phyloP scores from a whole-genome alignment of 2,329 filamentous ascomycete species.

The Elsinoe fawcettii region DNA sequence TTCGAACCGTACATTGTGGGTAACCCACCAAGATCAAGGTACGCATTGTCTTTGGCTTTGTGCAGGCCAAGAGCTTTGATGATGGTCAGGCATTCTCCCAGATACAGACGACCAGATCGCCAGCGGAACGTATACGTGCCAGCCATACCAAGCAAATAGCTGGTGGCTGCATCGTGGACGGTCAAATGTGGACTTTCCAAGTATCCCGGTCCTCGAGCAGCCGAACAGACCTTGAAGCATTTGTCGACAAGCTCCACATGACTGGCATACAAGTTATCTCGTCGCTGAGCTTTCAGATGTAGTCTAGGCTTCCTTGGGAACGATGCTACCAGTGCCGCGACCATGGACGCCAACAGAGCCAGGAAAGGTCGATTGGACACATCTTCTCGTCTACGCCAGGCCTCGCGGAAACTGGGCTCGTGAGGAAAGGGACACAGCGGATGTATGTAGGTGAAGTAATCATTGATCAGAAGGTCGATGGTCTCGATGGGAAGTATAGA shows the following conservation, averaged over 20 bases:
- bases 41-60: slow-evolving; percentile 43
- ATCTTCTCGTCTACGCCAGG: slow-evolving; percentile 60
- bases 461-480: slow-evolving; percentile 63
- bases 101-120: slow-evolving; percentile 60
- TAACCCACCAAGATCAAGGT: slow-evolving; percentile 32
- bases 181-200: slow-evolving; percentile 48
- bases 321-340: slow-evolving; percentile 63
- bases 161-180: slow-evolving; percentile 60
- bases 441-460: slow-evolving; percentile 78
- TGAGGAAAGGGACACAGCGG: slow-evolving; percentile 71
- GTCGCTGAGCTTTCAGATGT: slow-evolving; percentile 60
- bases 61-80: slow-evolving; percentile 60
- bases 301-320: slow-evolving; percentile 65
- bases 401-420: slow-evolving; percentile 66
- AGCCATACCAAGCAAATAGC: slow-evolving; percentile 64
- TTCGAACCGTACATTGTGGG: slow-evolving; percentile 31
- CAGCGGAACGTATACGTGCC: slow-evolving; percentile 61
- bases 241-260: slow-evolving; percentile 62
- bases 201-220: slow-evolving; percentile 55
- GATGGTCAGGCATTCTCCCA: slow-evolving; percentile 64
- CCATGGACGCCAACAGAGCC: slow-evolving; percentile 65
- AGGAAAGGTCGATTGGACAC: slow-evolving; percentile 59
- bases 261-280: slow-evolving; percentile 58
- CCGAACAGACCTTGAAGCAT: slow-evolving; percentile 61
- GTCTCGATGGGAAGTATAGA: slow-evolving; percentile 62